A percentile compares a stretch with the other conserved stretches of the same genome.
These are phyloP conservation scores for Chlorophyllum brunneum DNA, from an alignment of 768 basidiomycete genomes.

Conservation along the genomic window DNA sequence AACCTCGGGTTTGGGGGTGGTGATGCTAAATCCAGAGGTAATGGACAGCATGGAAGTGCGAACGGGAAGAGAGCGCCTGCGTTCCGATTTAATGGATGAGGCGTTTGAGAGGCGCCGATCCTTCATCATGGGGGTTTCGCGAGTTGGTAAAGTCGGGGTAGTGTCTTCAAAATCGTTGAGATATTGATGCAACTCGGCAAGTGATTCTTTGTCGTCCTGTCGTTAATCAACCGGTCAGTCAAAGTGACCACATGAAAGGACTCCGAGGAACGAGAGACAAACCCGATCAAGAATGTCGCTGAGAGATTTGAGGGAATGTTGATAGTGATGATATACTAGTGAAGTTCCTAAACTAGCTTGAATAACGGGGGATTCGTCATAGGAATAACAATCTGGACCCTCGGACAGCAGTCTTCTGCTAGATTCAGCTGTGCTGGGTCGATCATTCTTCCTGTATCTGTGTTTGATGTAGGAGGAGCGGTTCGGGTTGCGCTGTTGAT, in stretches of 20 bases:
- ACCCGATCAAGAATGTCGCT: constrained; percentile 78
- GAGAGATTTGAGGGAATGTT: constrained; percentile 78
- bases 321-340: constrained; percentile 68
- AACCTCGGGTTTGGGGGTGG: constrained; percentile 39
- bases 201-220: constrained; percentile 73
- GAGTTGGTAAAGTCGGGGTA: constrained; percentile 6
- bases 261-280: constrained; percentile 22
- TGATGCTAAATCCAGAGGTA: constrained; percentile 43
- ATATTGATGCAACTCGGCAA: constrained; percentile 72
- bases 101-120: constrained; percentile 31
- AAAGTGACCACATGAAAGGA: constrained; percentile 4
- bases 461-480: constrained; percentile 44
- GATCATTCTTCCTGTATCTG: constrained; percentile 38
- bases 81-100: constrained; percentile 50
- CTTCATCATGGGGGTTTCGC: constrained; percentile 11
- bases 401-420: constrained; percentile 44
- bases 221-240: constrained; percentile 12
- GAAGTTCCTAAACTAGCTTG: constrained; percentile 29
- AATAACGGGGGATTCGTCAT: constrained; percentile 14
- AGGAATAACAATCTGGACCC: constrained; percentile 12
- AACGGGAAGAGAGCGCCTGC: constrained; percentile 67
- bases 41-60: constrained; percentile 60
- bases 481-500: constrained; percentile 39
- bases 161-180: constrained; percentile 35
- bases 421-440: constrained; percentile 67